Evolutionary conservation across 139 green algal species (phyloP).

Genomic region (Chlamydomonas applanata): DNA sequence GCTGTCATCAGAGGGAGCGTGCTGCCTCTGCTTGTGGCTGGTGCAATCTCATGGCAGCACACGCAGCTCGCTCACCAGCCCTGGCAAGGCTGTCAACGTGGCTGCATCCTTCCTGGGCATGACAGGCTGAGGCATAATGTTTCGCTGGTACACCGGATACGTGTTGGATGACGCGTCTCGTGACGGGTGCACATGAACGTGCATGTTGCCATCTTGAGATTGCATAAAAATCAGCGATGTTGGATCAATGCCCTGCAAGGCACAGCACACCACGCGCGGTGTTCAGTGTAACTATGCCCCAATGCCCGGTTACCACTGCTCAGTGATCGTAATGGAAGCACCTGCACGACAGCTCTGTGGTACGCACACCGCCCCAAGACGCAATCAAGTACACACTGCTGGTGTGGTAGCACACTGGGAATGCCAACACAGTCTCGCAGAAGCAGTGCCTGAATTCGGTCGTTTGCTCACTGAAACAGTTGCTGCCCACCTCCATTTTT

Average conservation of each 20-base stretch:
- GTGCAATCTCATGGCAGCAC: slow-evolving; percentile 23
- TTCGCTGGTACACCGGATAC: slow-evolving; percentile 40
- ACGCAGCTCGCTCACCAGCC: slow-evolving; percentile 35
- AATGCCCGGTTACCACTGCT: too few relatives aligned
- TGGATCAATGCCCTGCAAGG: slow-evolving; percentile 27
- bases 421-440: too few relatives aligned
- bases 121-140: slow-evolving; percentile 15
- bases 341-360: too few relatives aligned
- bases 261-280: background rate
- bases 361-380: too few relatives aligned
- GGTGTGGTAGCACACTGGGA: too few relatives aligned
- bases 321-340: too few relatives aligned
- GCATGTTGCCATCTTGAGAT: slow-evolving; percentile 46
- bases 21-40: background rate
- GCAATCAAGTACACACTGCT: too few relatives aligned
- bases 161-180: slow-evolving; percentile 17
- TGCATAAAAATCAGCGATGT: slow-evolving; percentile 35
- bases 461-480: too few relatives aligned
- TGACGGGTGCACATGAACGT: slow-evolving; percentile 38
- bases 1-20: too few relatives aligned
- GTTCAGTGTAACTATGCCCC: too few relatives aligned
- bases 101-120: slow-evolving; percentile 20
- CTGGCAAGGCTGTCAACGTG: slow-evolving; percentile 11
- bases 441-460: too few relatives aligned
- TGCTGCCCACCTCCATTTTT: background rate